Conservation (phyloP, 441 rosid genomes). For the Populus tomentosa region DNA sequence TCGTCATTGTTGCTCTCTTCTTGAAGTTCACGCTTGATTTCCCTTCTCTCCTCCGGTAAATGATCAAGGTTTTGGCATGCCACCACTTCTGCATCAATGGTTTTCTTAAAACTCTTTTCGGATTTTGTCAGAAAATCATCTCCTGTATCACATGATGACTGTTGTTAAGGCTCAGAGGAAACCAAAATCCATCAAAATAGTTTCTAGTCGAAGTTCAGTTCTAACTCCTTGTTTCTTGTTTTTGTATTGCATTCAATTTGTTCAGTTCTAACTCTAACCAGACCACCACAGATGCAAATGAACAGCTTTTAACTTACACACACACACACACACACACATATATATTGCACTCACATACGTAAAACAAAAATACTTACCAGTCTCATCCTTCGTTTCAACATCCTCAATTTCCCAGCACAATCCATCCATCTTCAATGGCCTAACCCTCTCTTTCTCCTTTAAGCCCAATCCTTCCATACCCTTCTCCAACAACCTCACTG, state of each 20-base stretch:
- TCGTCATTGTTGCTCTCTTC: slow-evolving; percentile 10
- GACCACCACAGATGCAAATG: neutral
- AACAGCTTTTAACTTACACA: neutral
- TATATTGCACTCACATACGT: neutral
- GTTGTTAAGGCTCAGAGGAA: slow-evolving; percentile 2
- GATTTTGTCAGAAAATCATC: slow-evolving; percentile 12
- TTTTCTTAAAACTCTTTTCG: slow-evolving; percentile 2
- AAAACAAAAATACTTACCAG: slow-evolving; percentile 31
- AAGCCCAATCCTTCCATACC: slow-evolving; percentile 49
- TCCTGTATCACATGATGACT: slow-evolving; percentile 24
- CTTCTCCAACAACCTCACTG: slow-evolving; percentile 64
- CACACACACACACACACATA: neutral
- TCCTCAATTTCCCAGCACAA: slow-evolving; percentile 15
- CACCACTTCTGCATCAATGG: slow-evolving; percentile 15
- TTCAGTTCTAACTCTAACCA: neutral
- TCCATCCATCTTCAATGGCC: slow-evolving; percentile 25
- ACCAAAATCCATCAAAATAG: neutral
- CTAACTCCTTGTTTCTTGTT: neutral
- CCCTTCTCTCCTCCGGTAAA: slow-evolving; percentile 19
- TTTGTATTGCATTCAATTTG: neutral
- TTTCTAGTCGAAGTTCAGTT: no score
- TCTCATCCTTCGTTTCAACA: slow-evolving; percentile 14
- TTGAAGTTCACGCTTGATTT: slow-evolving; percentile 1
- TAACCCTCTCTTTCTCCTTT: slow-evolving; percentile 31
- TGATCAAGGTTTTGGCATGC: slow-evolving; percentile 26